phyloP scores from a whole-genome alignment of 352 stramenopile genomes.

The Phytophthora chlamydospora region DNA sequence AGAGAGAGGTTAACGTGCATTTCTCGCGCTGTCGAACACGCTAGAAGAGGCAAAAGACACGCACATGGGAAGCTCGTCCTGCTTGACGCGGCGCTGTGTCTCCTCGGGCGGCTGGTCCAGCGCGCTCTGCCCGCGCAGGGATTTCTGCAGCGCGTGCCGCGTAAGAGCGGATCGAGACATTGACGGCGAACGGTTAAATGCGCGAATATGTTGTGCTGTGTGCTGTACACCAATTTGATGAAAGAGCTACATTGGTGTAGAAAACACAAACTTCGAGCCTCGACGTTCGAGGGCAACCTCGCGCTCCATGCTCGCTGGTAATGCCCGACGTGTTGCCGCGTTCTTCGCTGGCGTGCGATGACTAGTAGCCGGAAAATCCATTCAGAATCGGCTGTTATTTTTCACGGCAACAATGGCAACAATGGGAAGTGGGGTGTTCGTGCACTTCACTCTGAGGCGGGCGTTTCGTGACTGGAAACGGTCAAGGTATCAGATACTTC shows the following conservation, averaged over 20 bases:
- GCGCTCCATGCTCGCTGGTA: too few relatives aligned
- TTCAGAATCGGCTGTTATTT: too few relatives aligned
- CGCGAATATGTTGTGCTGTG: background rate
- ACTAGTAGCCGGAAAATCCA: too few relatives aligned
- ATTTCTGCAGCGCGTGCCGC: slow-evolving; percentile 67
- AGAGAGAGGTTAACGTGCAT: slow-evolving; percentile 10
- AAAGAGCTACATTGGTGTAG: background rate
- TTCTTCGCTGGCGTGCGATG: too few relatives aligned
- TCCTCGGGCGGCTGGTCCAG: slow-evolving; percentile 45
- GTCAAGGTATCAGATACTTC: slow-evolving; percentile 3
- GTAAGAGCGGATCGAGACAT: slow-evolving; percentile 86
- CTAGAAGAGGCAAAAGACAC: slow-evolving; percentile 13
- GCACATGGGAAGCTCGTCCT: slow-evolving; percentile 82
- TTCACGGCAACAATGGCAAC: too few relatives aligned
- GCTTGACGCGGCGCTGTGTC: slow-evolving; percentile 64
- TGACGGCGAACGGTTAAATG: background rate
- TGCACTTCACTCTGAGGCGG: slow-evolving; percentile 24
- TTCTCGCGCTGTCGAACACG: slow-evolving; percentile 1
- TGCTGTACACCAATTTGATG: background rate
- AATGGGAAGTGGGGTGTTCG: background rate
- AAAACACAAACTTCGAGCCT: too few relatives aligned
- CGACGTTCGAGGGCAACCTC: too few relatives aligned
- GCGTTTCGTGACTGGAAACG: slow-evolving; percentile 18
- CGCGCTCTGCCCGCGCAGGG: slow-evolving; percentile 45
- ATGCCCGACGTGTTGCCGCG: too few relatives aligned